phyloP scores from a whole-genome alignment of 805 yeast species.

The Naumovozyma baii region DNA sequence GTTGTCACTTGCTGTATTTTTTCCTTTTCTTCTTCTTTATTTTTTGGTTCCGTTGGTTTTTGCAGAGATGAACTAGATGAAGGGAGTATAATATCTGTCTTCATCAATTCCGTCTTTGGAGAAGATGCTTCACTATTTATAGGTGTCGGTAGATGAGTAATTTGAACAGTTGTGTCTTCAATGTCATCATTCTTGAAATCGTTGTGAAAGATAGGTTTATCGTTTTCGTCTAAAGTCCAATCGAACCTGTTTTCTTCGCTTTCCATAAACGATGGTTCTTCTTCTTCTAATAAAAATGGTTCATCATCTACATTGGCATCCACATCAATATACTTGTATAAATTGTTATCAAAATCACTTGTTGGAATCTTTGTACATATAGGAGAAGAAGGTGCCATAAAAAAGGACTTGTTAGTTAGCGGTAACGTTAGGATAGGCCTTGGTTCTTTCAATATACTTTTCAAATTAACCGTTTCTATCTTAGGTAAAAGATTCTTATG shows the following conservation, averaged over 20 bases:
- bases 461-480: slow-evolving; percentile 19
- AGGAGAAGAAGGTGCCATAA: too few species aligned
- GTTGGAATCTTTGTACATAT: neutral
- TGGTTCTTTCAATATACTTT: slow-evolving; percentile 16
- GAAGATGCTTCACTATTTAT: too few species aligned
- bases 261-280: too few species aligned
- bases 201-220: too few species aligned
- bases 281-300: neutral
- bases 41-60: neutral
- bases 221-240: neutral
- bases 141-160: too few species aligned
- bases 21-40: neutral
- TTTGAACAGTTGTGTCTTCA: too few species aligned
- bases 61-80: too few species aligned
- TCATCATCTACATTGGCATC: neutral
- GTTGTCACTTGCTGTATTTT: neutral
- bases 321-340: neutral
- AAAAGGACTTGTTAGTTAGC: too few species aligned
- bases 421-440: too few species aligned
- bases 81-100: too few species aligned
- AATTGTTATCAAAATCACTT: neutral
- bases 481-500: neutral
- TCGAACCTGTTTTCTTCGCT: neutral
- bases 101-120: too few species aligned
- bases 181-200: too few species aligned